Conservation (phyloP, 2,329 filamentous ascomycete species). For the Orbilia oligospora region DNA sequence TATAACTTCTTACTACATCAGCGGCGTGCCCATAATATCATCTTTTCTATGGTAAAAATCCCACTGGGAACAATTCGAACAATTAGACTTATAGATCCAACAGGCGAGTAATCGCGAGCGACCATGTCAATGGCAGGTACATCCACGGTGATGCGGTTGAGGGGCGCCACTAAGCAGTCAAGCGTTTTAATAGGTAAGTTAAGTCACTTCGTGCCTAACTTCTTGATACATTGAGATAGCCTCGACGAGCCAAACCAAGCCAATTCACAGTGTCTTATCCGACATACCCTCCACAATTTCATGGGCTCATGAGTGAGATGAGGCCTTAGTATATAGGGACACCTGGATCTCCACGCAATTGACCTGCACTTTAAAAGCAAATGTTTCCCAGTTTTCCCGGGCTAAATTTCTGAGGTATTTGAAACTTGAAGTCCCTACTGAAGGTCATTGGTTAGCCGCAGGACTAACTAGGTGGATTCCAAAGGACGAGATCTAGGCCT, state of each 20-base stretch:
- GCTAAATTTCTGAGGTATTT: conserved; percentile 21
- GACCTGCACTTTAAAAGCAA: conserved; percentile 10
- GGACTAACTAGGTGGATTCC: conserved; percentile 18
- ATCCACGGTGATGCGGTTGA: conserved; percentile 25
- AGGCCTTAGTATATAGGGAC: conserved; percentile 29
- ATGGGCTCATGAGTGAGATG: not conserved
- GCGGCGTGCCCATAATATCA: conserved; percentile 9
- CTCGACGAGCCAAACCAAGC: conserved; percentile 29
- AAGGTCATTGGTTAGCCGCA: conserved; percentile 12
- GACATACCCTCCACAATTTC: conserved; percentile 28
- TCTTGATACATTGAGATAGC: conserved; percentile 1
- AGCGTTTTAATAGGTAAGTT: conserved; percentile 25
- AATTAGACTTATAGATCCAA: conserved; percentile 28
- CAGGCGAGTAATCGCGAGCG: conserved; percentile 41
- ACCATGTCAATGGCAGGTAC: conserved; percentile 35
- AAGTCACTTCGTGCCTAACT: conserved; percentile 21
- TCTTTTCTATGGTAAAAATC: not conserved
- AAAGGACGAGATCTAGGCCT: conserved; percentile 17
- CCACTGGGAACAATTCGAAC: conserved; percentile 13
- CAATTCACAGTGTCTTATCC: conserved; percentile 34
- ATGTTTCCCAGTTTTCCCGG: conserved; percentile 17
- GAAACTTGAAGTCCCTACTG: conserved; percentile 1
- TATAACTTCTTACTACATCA: conserved; percentile 14
- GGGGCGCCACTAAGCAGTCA: conserved; percentile 8
- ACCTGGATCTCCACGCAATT: conserved; percentile 19